These are phyloP conservation scores for Boletus eberwhitei DNA, from an alignment of 768 basidiomycete species.

Conservation along the genomic window DNA sequence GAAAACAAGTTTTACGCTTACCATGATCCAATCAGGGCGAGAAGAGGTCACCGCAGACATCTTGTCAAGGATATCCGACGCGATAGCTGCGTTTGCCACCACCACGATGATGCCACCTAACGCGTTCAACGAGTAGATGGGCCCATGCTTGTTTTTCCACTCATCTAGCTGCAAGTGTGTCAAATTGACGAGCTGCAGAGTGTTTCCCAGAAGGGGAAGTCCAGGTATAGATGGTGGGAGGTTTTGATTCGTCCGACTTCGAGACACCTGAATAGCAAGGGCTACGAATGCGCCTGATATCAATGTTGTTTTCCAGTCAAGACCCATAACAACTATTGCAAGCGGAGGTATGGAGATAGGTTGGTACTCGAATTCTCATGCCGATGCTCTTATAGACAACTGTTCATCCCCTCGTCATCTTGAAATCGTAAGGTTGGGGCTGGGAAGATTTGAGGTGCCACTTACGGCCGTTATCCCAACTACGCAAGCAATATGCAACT, in stretches of 20 bases:
- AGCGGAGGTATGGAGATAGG: not conserved
- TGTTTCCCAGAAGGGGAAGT: conserved; percentile 3
- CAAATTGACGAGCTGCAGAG: conserved; percentile 2
- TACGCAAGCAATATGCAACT: not conserved
- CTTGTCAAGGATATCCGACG: conserved; percentile 6
- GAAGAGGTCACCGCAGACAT: conserved; percentile 8
- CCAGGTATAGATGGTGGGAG: conserved; percentile 8
- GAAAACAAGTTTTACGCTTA: not conserved
- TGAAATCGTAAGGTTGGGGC: not conserved
- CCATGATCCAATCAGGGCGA: conserved; percentile 10
- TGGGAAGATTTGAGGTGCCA: not conserved
- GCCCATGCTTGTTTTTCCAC: conserved; percentile 10
- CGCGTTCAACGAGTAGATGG: conserved; percentile 7
- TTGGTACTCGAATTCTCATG: not conserved
- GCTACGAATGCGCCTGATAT: not conserved
- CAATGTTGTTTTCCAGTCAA: not conserved
- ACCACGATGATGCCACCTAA: conserved; percentile 7
- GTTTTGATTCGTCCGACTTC: not conserved
- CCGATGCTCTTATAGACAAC: not conserved
- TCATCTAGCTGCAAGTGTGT: conserved; percentile 6
- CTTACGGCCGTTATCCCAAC: not conserved
- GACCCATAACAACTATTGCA: not conserved
- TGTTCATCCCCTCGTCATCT: not conserved
- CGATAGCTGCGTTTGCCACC: conserved; percentile 8
- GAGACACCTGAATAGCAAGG: not conserved